Percentiles rank a stretch among this genome's conserved stretches.
Conservation (phyloP, 116 monocot species). For the Zostera marina region DNA sequence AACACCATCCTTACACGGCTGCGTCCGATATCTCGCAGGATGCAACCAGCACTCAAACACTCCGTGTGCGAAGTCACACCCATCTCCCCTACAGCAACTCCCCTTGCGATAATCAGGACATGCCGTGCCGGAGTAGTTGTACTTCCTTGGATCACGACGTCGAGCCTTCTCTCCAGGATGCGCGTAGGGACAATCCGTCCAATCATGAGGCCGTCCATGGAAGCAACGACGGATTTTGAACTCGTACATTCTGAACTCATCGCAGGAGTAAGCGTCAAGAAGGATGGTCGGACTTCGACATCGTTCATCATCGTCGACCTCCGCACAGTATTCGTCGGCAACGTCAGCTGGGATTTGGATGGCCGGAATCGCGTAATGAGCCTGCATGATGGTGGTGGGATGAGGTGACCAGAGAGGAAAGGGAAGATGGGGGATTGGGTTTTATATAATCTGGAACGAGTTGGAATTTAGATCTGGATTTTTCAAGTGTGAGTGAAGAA, state of each 20-base stretch:
- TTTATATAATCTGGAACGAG: background rate
- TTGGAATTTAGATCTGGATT: background rate
- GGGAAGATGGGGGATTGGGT: background rate
- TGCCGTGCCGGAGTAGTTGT: constrained; percentile 24
- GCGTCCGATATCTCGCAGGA: constrained; percentile 46
- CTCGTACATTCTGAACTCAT: constrained; percentile 47
- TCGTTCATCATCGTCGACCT: background rate
- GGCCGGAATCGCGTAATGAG: constrained; percentile 5
- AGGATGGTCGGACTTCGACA: background rate
- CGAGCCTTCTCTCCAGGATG: constrained; percentile 48
- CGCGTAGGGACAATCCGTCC: constrained; percentile 44
- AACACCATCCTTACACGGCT: constrained; percentile 54
- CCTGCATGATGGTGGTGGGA: background rate
- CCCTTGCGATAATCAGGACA: constrained; percentile 37
- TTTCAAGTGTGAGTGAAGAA: too few species aligned
- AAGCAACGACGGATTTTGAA: constrained; percentile 37
- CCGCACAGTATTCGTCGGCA: background rate
- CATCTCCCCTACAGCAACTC: constrained; percentile 23
- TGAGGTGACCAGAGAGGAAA: background rate
- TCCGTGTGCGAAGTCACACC: constrained; percentile 40
- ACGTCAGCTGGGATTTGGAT: constrained; percentile 2
- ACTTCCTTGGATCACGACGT: constrained; percentile 26
- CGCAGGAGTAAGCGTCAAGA: constrained; percentile 19
- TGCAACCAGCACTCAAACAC: constrained; percentile 71
- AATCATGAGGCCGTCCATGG: constrained; percentile 25